Evolutionary conservation across 163 green algal genomes (phyloP).

Genomic region (Volvox carteri): DNA sequence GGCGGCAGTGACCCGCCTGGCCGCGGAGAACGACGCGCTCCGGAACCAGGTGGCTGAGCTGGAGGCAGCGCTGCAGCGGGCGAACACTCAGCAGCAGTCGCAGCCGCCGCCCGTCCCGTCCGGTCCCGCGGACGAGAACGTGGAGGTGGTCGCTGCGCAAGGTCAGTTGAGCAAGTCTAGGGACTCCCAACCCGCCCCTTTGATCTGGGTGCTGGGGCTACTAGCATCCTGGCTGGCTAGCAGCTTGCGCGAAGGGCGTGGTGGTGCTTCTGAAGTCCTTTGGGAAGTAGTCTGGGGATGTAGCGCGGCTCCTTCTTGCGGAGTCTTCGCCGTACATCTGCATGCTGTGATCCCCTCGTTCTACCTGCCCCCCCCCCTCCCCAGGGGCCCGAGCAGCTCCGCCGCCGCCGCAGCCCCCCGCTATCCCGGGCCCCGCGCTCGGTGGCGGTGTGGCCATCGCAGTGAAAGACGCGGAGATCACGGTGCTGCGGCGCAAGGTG

Average conservation of each 20-base stretch:
- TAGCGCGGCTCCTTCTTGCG: too few relatives aligned
- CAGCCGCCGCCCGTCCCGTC: too few relatives aligned
- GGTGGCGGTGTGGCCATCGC: conserved; percentile 63
- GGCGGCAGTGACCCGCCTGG: conserved; percentile 7
- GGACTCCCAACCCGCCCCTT: too few relatives aligned
- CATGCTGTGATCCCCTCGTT: too few relatives aligned
- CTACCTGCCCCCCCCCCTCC: too few relatives aligned
- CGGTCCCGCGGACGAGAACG: neutral
- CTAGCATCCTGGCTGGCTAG: too few relatives aligned
- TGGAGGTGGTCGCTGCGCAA: neutral
- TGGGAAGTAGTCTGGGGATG: too few relatives aligned
- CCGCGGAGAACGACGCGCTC: conserved; percentile 37
- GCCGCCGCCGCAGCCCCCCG: conserved; percentile 44
- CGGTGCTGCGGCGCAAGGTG: conserved; percentile 55
- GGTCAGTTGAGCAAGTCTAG: neutral
- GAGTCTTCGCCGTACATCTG: too few relatives aligned
- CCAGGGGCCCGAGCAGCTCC: neutral
- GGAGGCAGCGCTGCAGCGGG: conserved; percentile 26
- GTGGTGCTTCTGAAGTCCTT: too few relatives aligned
- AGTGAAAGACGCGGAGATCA: conserved; percentile 63
- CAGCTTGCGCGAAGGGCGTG: too few relatives aligned
- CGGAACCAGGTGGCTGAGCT: conserved; percentile 43
- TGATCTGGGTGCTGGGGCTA: too few relatives aligned
- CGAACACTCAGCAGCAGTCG: neutral
- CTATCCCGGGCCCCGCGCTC: neutral